Evolutionary conservation across 1,284 basidiomycete genomes (phyloP), one percentile per base, ranked within the genome.

Genomic region (Gymnopus androsaceus): DNA sequence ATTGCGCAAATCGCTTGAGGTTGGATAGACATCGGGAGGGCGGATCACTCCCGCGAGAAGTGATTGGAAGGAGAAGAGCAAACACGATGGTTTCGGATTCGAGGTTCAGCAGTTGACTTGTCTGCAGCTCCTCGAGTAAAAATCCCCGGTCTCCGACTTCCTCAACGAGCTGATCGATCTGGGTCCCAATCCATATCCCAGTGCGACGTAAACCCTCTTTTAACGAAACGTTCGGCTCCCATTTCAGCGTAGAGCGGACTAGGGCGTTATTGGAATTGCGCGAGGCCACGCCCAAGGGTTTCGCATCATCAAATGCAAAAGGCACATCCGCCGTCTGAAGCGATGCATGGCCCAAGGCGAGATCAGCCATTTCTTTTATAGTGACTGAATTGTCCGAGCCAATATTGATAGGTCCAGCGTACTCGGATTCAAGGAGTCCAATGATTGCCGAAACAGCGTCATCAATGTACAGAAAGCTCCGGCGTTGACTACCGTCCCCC

Each of bases 51-150:
- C 78, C 76, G 1, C 78, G 72, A 15, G 83, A 84, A 1, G 83
- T 84, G 58, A 85, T 74, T 1, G 83, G 83, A 9, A 85, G 75
- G 9, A 85, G 70, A 42, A 84, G 72, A 0, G 77, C 83, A 58
- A 83, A 81, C 4, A 66, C 75, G 57, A 73, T 69, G 0, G 61
- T 64, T n/a, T n/a, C n/a, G n/a, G 70, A 64, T 0, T 65, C 58
- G 4, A 84, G 67, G 45, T 76, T 58, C 17, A 83, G 58, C 6
- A 79, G 52, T 36, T 68, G 52, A 58, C 80, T 81, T 28, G 41
- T 41, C 19, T 60, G 58, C 44, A 75, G 63, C 15, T 23, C 48
- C 27, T 60, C 49, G 33, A 75, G 56, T 25, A 59, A 41, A 59
- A 46, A 56, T 42, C 3, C 37, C 25, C 11, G 57, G 53, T 49